Evolutionary conservation across 2,329 filamentous ascomycete genomes (phyloP), one percentile per base, ranked within the genome.

Genomic region (Colletotrichum tabaci): DNA sequence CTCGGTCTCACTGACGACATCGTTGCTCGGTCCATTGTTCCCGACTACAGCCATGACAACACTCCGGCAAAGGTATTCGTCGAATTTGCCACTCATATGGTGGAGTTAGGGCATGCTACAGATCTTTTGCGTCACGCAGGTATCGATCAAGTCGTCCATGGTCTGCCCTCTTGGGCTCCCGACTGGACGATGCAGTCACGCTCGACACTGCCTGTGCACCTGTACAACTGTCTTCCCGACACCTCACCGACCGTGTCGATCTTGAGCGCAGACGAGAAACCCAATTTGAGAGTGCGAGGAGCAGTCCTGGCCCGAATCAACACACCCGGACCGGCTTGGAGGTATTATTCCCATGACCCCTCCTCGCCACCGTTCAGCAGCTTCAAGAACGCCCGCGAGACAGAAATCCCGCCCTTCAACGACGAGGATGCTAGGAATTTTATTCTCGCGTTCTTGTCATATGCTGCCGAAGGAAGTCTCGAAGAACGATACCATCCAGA

Each of bases 131-230:
- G 66, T 2, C 62, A 70, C 18, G 67, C 67, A 0, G 67, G 67
- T 40, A n/a, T 66, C 3, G 46, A 70, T 18, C 67, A 66, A 38
- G 16, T 18, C 3, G 40, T 70, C 15, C 12, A 38, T 3, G 30
- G 46, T 2, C 38, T 70, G 16, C 61, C 67, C 8, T 70, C 61
- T 4, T 70, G 61, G 67, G 67, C 65, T 3, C 61, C 67, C 1
- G 67, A 70, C 55, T 70, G 67, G 67, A 61, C 67, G 8, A 55
- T 42, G 47, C 67, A 66, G n/a, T 70, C 67, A 0, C 46, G 61
- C 2, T 66, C 67, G 1, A 49, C 9, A 1, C 47, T 70, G 0
- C 55, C 55, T 1, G 26, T 8, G 5, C 67, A 70, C n/a, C 13
- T 70, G 9, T 70, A 66, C n/a, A 12, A 49, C 26, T 60, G 67